Evolutionary conservation across 768 basidiomycete genomes (phyloP), one percentile per base, ranked within the genome.

Genomic region (Lactifluus rugatus): DNA sequence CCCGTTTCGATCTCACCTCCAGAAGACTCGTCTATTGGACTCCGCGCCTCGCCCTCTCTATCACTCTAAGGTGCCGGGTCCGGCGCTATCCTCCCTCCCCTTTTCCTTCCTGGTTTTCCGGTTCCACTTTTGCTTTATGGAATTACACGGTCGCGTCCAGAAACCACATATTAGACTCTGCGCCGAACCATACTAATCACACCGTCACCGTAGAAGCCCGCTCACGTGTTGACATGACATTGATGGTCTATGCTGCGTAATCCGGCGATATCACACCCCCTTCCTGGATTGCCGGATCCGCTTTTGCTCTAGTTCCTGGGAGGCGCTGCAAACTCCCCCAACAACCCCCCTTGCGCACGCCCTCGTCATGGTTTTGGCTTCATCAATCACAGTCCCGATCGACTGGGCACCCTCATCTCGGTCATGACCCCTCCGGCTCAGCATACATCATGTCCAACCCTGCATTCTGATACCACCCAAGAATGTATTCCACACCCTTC

Each of bases 161-260:
- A 97, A 70, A 97, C 95, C 0, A 92, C 95, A 66, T 72, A 91
- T 62, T 90, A 88, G 87, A 76, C 84, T 6, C 69, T 81, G 13
- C 77, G 76, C 51, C 14, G 66, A 68, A 10, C 34, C 34, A 34
- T 11, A 34, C 13, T 19, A n/a, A 65, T 81, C 49, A 59, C 70
- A 2, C 76, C 75, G 9, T 68, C 70, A n/a, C 62, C 70, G 41
- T 61, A 69, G 54, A 68, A 62, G 50, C 25, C 58, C 16, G 32
- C 44, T 14, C 72, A 72, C 28, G 70, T 93, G 25, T 75, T 96
- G 3, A 9, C 2, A 21, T 31, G 11, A n/a, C n/a, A n/a, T n/a
- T n/a, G n/a, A n/a, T n/a, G 95, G 97, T 72, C 81, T 97, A 46
- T 93, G 94, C 69, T 94, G 92, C 34, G 4, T 95, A 95, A 48